Conservation (phyloP, 2,329 filamentous ascomycete genomes). For the Acarospora socialis region DNA sequence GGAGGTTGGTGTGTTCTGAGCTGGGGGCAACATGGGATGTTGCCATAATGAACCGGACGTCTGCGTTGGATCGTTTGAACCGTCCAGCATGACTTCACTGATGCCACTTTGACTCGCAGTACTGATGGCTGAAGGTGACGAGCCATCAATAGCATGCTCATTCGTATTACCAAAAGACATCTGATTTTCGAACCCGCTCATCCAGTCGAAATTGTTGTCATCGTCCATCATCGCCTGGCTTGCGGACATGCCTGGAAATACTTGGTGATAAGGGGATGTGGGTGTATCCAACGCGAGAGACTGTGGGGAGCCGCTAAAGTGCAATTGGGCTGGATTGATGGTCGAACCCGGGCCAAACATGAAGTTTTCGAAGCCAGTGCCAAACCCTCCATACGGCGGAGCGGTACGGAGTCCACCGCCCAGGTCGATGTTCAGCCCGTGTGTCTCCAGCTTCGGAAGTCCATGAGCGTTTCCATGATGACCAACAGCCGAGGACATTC, state of each 20-base stretch:
- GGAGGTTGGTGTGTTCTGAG: slow-evolving; percentile 48
- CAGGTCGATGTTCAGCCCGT: slow-evolving; percentile 52
- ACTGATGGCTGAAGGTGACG: slow-evolving; percentile 90
- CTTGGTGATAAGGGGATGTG: slow-evolving; percentile 44
- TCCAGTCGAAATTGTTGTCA: slow-evolving; percentile 76
- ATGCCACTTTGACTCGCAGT: slow-evolving; percentile 83
- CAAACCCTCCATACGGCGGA: slow-evolving; percentile 53
- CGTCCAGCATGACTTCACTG: slow-evolving; percentile 84
- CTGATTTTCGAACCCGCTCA: slow-evolving; percentile 64
- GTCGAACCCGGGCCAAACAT: slow-evolving; percentile 53
- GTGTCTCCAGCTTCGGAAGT: slow-evolving; percentile 72
- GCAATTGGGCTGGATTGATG: slow-evolving; percentile 54
- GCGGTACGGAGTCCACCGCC: slow-evolving; percentile 63
- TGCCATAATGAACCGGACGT: slow-evolving; percentile 52
- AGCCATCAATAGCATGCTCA: slow-evolving; percentile 77
- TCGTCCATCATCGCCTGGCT: slow-evolving; percentile 43
- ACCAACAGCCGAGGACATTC: slow-evolving; percentile 55
- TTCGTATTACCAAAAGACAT: slow-evolving; percentile 55
- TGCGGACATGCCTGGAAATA: slow-evolving; percentile 42
- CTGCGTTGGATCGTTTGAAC: slow-evolving; percentile 47
- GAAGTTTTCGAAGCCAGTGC: slow-evolving; percentile 50
- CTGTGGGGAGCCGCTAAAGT: slow-evolving; percentile 63
- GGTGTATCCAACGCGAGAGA: slow-evolving; percentile 46
- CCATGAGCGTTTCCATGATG: slow-evolving; percentile 53
- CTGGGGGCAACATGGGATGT: slow-evolving; percentile 52